Evolutionary conservation across 495 filamentous ascomycete species (phyloP).

Genomic region (Lepidopterella palustris): DNA sequence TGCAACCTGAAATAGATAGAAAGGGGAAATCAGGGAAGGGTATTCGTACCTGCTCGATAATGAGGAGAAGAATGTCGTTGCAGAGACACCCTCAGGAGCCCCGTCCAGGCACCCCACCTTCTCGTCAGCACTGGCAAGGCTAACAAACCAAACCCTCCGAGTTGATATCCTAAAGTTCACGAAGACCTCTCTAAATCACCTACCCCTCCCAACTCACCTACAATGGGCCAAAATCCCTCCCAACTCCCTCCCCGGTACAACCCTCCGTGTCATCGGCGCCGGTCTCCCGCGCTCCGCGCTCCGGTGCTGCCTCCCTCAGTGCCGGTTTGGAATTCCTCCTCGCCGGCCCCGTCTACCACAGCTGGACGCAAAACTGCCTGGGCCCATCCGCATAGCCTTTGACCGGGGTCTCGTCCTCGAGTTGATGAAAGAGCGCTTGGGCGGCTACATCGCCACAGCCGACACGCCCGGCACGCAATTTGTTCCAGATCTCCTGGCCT

Average conservation of each 20-base stretch:
- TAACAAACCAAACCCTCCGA: no score
- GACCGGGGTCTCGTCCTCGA: slow-evolving; percentile 22
- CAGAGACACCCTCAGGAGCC: no score
- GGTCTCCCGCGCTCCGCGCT: slow-evolving; percentile 48
- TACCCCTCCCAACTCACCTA: no score
- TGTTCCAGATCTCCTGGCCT: slow-evolving; percentile 35
- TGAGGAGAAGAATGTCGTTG: no score
- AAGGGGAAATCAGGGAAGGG: no score
- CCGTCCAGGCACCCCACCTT: no score
- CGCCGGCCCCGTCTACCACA: slow-evolving; percentile 35
- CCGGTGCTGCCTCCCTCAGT: slow-evolving; percentile 46
- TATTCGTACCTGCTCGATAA: no score
- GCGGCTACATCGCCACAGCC: slow-evolving; percentile 35
- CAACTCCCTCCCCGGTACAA: slow-evolving; percentile 2
- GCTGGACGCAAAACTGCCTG: slow-evolving; percentile 32
- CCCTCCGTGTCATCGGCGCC: slow-evolving; percentile 45
- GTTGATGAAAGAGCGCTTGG: slow-evolving; percentile 26
- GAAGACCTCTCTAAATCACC: no score
- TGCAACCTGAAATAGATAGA: no score
- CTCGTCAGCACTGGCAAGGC: no score
- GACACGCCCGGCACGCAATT: slow-evolving; percentile 33
- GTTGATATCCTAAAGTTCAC: no score
- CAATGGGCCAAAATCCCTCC: slow-evolving; percentile 3
- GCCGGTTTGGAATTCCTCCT: slow-evolving; percentile 43
- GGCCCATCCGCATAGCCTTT: slow-evolving; percentile 28